These are phyloP conservation scores for Solanum tarijense DNA, from an alignment of 257 asterid genomes.

Conservation along the genomic window DNA sequence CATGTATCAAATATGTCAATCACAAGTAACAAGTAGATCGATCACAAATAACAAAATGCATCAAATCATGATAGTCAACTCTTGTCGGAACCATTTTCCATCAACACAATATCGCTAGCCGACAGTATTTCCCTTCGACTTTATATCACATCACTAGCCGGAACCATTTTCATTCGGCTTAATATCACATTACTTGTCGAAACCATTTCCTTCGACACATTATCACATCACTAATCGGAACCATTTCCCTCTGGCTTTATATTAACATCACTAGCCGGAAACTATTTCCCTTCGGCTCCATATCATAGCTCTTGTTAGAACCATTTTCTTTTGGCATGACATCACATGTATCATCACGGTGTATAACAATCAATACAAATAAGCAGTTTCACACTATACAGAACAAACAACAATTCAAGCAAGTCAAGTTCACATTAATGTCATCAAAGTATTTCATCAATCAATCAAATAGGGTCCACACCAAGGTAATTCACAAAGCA, in stretches of 20 bases:
- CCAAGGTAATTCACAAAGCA: not conserved
- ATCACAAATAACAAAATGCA: not conserved
- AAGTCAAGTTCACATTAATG: not conserved
- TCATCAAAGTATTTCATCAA: not conserved
- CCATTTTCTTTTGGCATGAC: not conserved
- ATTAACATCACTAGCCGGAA: too few relatives aligned
- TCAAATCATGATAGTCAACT: not conserved
- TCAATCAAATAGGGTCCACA: not conserved
- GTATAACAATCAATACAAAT: not conserved
- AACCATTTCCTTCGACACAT: not conserved
- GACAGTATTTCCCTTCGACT: not conserved
- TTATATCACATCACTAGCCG: not conserved
- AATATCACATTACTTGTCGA: not conserved
- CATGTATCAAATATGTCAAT: not conserved
- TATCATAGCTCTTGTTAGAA: too few relatives aligned
- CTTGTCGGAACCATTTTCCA: not conserved
- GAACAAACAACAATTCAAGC: not conserved
- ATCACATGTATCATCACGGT: not conserved
- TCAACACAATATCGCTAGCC: too few relatives aligned
- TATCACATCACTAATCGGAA: too few relatives aligned
- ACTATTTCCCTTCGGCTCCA: not conserved
- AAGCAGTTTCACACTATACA: not conserved
- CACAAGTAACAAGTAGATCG: not conserved
- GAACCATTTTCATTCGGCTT: accelerated
- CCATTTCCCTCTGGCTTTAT: too few relatives aligned